Evolutionary conservation across 495 filamentous ascomycete species (phyloP).

Genomic region (Bacidia rubella): DNA sequence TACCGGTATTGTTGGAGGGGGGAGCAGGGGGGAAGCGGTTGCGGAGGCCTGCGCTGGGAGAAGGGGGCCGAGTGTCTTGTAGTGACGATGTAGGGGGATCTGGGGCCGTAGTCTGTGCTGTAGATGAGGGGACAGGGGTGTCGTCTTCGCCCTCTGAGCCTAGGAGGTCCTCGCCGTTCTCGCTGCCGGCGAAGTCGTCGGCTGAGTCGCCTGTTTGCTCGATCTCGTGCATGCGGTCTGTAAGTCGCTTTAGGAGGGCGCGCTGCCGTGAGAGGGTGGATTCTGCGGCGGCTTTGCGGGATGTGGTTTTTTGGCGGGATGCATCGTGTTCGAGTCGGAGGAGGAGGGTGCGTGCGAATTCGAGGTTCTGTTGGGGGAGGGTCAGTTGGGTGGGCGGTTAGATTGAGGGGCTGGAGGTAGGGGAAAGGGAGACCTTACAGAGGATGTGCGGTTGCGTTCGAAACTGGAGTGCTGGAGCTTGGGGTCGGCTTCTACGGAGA

Average conservation of each 20-base stretch:
- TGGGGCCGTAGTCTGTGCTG: not conserved
- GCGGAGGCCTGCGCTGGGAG: constrained; percentile 21
- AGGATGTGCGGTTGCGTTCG: constrained; percentile 53
- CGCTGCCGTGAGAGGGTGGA: constrained; percentile 36
- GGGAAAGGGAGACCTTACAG: constrained; percentile 31
- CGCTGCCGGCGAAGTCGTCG: constrained; percentile 10
- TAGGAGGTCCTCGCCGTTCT: constrained; percentile 15
- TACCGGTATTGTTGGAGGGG: constrained; percentile 13
- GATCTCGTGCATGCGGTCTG: constrained; percentile 15
- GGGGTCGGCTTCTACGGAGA: constrained; percentile 49
- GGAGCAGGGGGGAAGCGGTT: constrained; percentile 20
- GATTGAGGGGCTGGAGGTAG: not conserved
- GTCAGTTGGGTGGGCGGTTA: not conserved
- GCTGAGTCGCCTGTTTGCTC: constrained; percentile 13
- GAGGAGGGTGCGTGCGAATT: constrained; percentile 64
- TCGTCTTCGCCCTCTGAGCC: constrained; percentile 3
- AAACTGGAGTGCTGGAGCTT: constrained; percentile 49
- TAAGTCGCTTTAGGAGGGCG: constrained; percentile 17
- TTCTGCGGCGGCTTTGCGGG: constrained; percentile 53
- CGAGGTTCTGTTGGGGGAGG: constrained; percentile 63
- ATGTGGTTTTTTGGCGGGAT: constrained; percentile 45
- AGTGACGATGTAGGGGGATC: constrained; percentile 5
- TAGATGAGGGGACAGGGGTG: not conserved
- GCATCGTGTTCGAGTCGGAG: constrained; percentile 64
- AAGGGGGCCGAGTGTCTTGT: constrained; percentile 9